Percentiles rank a stretch among this genome's conserved stretches.
These are phyloP conservation scores for Paraleonurus japonicus DNA, from an alignment of 257 asterid species.

Conservation along the genomic window DNA sequence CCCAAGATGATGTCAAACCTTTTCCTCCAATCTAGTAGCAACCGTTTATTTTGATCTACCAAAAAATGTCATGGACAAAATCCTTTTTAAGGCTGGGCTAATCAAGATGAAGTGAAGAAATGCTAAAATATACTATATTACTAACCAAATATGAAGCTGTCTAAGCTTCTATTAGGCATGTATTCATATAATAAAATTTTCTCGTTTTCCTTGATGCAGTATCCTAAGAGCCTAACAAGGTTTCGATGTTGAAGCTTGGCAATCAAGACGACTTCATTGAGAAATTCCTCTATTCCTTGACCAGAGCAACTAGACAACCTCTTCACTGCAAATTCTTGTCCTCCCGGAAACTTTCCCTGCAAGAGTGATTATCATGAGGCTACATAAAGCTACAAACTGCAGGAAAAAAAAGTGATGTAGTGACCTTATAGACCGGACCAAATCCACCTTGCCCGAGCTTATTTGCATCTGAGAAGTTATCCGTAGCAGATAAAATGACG, in stretches of 20 bases:
- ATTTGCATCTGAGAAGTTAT: constrained; percentile 44
- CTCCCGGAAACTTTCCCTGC: constrained; percentile 44
- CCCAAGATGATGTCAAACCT: constrained; percentile 39
- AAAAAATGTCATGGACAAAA: neutral
- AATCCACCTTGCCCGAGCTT: constrained; percentile 71
- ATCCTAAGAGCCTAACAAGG: constrained; percentile 46
- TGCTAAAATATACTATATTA: neutral
- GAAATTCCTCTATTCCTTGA: constrained; percentile 48
- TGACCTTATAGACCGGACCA: constrained; percentile 65
- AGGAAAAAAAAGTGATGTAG: neutral
- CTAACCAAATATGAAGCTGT: constrained; percentile 46
- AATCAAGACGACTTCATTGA: constrained; percentile 41
- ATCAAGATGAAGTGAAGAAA: neutral
- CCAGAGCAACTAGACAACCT: constrained; percentile 36
- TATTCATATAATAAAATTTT: constrained; percentile 43
- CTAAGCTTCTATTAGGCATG: constrained; percentile 51
- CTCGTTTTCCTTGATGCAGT: constrained; percentile 39
- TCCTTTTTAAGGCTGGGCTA: neutral
- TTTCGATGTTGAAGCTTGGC: constrained; percentile 52
- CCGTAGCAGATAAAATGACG: constrained; percentile 48
- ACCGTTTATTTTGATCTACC: constrained; percentile 26
- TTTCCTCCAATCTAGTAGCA: constrained; percentile 38
- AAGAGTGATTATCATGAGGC: no score
- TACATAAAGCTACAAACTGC: neutral
- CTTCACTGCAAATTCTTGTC: constrained; percentile 45